phyloP scores from a whole-genome alignment of 257 asterid species.

The Petrea volubilis region DNA sequence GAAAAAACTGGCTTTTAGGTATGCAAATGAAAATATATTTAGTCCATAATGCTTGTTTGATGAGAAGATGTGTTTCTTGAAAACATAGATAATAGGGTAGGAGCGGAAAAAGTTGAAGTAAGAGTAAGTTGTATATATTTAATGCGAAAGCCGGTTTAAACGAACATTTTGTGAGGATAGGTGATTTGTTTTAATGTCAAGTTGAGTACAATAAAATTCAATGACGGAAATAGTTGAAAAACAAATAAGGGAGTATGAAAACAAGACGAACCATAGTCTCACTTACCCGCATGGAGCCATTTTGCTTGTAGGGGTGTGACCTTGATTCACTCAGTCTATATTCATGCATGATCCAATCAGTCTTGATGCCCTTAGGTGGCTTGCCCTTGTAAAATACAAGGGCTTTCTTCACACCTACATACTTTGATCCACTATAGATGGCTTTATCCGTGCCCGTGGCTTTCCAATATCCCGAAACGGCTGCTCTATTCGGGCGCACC shows the following conservation, averaged over 20 bases:
- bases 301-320: constrained; percentile 48
- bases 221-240: too few relatives aligned
- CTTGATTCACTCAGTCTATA: constrained; percentile 70
- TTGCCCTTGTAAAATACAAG: constrained; percentile 79
- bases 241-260: not conserved
- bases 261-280: not conserved
- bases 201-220: too few relatives aligned
- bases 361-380: constrained; percentile 83
- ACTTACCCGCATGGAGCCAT: constrained; percentile 89
- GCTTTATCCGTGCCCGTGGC: constrained; percentile 91
- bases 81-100: too few relatives aligned
- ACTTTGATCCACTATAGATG: constrained; percentile 69
- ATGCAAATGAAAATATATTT: too few relatives aligned
- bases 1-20: too few relatives aligned
- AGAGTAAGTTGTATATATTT: too few relatives aligned
- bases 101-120: too few relatives aligned
- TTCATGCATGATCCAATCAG: constrained; percentile 96
- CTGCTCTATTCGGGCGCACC: constrained; percentile 85
- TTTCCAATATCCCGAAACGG: constrained; percentile 94
- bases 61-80: too few relatives aligned
- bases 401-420: constrained; percentile 81
- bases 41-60: too few relatives aligned
- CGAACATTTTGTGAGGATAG: too few relatives aligned
- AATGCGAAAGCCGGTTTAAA: too few relatives aligned
- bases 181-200: too few relatives aligned